Percentiles rank a stretch among this genome's conserved stretches.
phyloP scores from a whole-genome alignment of 169 alveolate species.

The Cyclospora cayetanensis region DNA sequence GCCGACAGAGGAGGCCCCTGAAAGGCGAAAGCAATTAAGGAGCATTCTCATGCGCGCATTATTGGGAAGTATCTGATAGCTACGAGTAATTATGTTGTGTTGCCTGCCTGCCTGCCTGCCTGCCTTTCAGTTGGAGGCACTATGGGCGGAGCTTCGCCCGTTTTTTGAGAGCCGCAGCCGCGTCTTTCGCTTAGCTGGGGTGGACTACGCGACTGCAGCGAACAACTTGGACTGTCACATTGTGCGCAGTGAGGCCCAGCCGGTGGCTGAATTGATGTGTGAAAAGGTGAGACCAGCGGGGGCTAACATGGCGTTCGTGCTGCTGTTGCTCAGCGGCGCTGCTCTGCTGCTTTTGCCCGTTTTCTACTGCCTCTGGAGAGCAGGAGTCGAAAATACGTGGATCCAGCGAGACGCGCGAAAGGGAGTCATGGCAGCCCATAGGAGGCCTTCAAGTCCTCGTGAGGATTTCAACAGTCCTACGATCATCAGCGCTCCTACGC shows the following conservation, averaged over 20 bases:
- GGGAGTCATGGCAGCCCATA: neutral
- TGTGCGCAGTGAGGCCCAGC: slow-evolving; percentile 32
- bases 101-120: neutral
- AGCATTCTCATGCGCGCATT: too few relatives aligned
- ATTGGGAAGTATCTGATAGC: too few relatives aligned
- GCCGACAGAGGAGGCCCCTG: too few relatives aligned
- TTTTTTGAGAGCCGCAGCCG: neutral
- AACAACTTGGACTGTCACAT: neutral
- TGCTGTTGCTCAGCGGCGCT: slow-evolving; percentile 18
- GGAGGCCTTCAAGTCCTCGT: neutral
- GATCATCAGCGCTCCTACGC: neutral
- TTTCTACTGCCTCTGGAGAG: slow-evolving; percentile 49
- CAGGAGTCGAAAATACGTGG: neutral
- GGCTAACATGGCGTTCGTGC: neutral
- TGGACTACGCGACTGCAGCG: neutral
- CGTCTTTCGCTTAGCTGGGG: neutral
- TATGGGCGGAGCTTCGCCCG: slow-evolving; percentile 4
- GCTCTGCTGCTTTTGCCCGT: slow-evolving; percentile 45
- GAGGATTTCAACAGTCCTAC: neutral
- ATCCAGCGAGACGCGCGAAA: neutral
- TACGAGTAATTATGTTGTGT: too few relatives aligned
- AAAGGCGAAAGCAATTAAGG: too few relatives aligned
- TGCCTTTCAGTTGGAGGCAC: slow-evolving; percentile 13
- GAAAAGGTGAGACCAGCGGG: neutral
- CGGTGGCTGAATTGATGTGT: slow-evolving; percentile 21